phyloP scores from a whole-genome alignment of 306 rosid genomes.

The Phaseolus lunatus region DNA sequence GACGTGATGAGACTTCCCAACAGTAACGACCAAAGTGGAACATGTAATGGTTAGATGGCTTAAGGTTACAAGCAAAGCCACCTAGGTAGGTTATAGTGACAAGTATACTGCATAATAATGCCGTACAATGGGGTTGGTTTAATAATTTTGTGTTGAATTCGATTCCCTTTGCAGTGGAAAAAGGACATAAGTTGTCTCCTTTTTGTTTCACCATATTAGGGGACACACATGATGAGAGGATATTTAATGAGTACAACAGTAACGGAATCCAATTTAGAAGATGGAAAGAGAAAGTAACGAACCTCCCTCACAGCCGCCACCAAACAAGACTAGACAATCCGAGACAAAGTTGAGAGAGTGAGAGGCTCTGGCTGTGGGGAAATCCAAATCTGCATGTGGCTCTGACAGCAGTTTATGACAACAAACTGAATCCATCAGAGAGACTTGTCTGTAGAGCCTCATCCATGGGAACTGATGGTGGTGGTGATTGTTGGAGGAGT shows the following conservation, averaged over 20 bases:
- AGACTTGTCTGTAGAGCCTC: conserved; percentile 76
- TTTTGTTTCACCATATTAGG: conserved; percentile 26
- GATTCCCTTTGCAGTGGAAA: conserved; percentile 12
- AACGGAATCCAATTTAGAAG: conserved; percentile 16
- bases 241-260: conserved; percentile 7
- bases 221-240: conserved; percentile 33
- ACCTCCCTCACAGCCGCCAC: conserved; percentile 98
- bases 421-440: conserved; percentile 58
- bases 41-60: neutral
- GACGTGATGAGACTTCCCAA: too few species aligned
- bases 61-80: neutral
- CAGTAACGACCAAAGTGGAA: neutral
- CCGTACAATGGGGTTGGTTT: neutral
- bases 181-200: conserved; percentile 21
- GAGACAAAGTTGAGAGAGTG: conserved; percentile 95
- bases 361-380: conserved; percentile 86
- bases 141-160: neutral
- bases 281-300: conserved; percentile 42
- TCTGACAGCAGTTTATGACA: conserved; percentile 58
- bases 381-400: conserved; percentile 52
- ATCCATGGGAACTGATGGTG: conserved; percentile 66
- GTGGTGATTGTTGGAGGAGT: conserved; percentile 44
- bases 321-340: conserved; percentile 79
- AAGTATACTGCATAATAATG: conserved; percentile 6
- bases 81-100: neutral